Evolutionary conservation across 2,329 filamentous ascomycete species (phyloP), one percentile per base, ranked within the genome.

Genomic region (Tolypocladium guangdongense): DNA sequence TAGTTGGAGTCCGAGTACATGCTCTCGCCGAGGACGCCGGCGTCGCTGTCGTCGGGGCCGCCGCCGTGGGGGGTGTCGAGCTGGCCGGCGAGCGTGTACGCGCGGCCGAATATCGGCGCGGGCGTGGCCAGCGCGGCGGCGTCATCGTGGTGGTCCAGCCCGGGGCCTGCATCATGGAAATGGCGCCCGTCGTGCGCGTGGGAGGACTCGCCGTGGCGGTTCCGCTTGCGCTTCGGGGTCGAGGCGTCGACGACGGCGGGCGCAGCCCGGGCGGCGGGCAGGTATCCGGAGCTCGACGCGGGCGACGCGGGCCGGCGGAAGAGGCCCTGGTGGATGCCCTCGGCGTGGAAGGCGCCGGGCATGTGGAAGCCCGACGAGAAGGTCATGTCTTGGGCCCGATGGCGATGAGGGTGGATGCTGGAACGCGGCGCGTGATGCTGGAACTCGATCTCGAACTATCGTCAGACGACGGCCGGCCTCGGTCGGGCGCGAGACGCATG

Each of bases 1-100:
- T 81, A 82, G 59, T 80, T 76, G 22, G 77, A 66, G 56, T 83
- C 80, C 16, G 78, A 82, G 60, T 79, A 80, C 55, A 76, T 68
- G 63, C 78, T 81, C 52, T 81, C 77, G 20, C 76, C 77, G 53
- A 81, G 66, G 27, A 65, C 60, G 16, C 66, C 67, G 1, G 16
- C 41, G 24, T 45, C 41, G 49, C 64, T 63, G 24, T 67, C 63
- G 2, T 62, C 60, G 10, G 57, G 57, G n/a, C 63, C 67, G 0
- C 22, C 22, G 41, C 41, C 41, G 12, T 45, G 41, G 41, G 76
- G 75, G 0, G 76, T 78, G 49, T 76, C 72, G 50, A 81, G 75
- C 61, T 80, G 76, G 20, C 78, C 79, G 7, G 77, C 78, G 11
- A 82, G 67, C 2, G 74, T 72, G 56, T 82, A 82, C 51, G 59